phyloP scores from a whole-genome alignment of 441 rosid genomes.

The Rhodomyrtus psidioides region DNA sequence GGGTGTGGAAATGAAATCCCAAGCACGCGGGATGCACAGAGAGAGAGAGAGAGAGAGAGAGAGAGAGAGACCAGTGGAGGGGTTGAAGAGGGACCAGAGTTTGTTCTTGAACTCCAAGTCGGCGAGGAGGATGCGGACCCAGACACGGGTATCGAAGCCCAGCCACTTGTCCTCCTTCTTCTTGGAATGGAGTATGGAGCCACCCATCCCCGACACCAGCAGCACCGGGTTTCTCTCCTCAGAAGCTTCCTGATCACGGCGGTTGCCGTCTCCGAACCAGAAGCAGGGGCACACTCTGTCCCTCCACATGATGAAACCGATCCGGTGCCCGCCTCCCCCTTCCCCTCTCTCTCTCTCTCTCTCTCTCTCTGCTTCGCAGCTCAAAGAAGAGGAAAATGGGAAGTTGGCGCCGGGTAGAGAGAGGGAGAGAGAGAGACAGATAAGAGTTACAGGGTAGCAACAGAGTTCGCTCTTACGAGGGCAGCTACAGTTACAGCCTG shows the following conservation, averaged over 20 bases:
- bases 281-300: constrained; percentile 31
- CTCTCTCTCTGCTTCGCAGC: not conserved
- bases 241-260: constrained; percentile 4
- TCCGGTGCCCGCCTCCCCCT: not conserved
- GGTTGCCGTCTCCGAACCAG: constrained; percentile 32
- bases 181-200: constrained; percentile 73
- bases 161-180: constrained; percentile 18
- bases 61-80: constrained; percentile 43
- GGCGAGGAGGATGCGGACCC: constrained; percentile 81
- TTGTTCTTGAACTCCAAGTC: constrained; percentile 68
- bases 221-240: constrained; percentile 54
- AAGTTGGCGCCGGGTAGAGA: not conserved
- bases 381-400: not conserved
- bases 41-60: not conserved
- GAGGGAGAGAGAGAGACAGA: not conserved
- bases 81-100: constrained; percentile 76
- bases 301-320: not conserved
- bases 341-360: not conserved
- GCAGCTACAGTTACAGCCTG: not conserved
- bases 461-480: not conserved
- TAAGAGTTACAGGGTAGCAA: not conserved
- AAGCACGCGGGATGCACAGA: not conserved
- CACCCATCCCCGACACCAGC: constrained; percentile 73
- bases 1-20: not conserved
- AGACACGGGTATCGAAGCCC: constrained; percentile 55